Percentiles rank a stretch among this genome's conserved stretches.
These are phyloP conservation scores for Fusarium pseudocircinatum DNA, from an alignment of 2,329 filamentous ascomycete genomes.

Conservation along the genomic window DNA sequence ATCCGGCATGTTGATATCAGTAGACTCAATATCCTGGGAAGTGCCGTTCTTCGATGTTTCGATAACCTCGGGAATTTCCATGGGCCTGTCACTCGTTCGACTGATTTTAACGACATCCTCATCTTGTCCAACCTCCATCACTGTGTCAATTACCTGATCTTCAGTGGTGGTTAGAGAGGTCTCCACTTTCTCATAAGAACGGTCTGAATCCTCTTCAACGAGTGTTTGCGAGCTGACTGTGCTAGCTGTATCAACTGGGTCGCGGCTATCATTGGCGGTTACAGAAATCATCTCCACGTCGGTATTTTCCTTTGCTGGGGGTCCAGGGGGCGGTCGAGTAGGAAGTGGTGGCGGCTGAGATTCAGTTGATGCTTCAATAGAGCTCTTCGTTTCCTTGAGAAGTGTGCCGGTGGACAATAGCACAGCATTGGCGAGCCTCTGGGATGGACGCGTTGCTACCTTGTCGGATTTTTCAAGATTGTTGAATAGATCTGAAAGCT, in stretches of 20 bases:
- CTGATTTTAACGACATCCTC: slow-evolving; percentile 19
- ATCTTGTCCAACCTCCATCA: slow-evolving; percentile 34
- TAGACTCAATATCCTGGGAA: not conserved
- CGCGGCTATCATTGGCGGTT: slow-evolving; percentile 44
- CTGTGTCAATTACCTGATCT: slow-evolving; percentile 39
- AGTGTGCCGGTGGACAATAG: slow-evolving; percentile 65
- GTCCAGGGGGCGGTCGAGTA: slow-evolving; percentile 55
- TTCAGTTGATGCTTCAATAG: slow-evolving; percentile 36
- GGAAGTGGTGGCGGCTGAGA: slow-evolving; percentile 60
- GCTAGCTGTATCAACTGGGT: slow-evolving; percentile 54
- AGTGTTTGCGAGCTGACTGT: slow-evolving; percentile 63
- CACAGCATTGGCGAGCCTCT: slow-evolving; percentile 82
- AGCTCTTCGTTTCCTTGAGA: slow-evolving; percentile 46
- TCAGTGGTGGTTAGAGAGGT: slow-evolving; percentile 17
- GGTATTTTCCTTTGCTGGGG: slow-evolving; percentile 44
- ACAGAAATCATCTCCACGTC: slow-evolving; percentile 51
- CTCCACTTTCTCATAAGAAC: slow-evolving; percentile 49
- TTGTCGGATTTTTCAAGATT: slow-evolving; percentile 72
- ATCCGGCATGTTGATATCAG: slow-evolving; percentile 46
- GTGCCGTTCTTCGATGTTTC: slow-evolving; percentile 5
- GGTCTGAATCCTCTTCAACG: slow-evolving; percentile 54
- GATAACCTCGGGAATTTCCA: not conserved
- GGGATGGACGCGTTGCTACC: slow-evolving; percentile 74
- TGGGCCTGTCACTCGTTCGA: not conserved
- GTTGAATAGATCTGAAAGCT: slow-evolving; percentile 75